phyloP scores from a whole-genome alignment of 495 filamentous ascomycete species.

The Glarea lozoyensis region DNA sequence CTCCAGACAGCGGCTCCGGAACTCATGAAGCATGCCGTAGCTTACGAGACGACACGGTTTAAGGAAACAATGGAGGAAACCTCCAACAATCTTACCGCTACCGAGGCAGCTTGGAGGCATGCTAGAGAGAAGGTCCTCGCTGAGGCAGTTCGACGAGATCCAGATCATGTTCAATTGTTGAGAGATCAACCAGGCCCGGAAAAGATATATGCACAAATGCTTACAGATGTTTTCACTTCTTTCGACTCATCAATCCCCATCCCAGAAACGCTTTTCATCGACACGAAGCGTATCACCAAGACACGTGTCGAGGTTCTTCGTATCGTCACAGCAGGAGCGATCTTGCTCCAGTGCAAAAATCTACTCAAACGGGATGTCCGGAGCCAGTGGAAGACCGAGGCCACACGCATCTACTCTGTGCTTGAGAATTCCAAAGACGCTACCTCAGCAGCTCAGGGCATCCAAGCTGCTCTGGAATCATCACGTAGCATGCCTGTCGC shows the following conservation, averaged over 20 bases:
- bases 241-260: constrained; percentile 40
- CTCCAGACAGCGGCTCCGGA: constrained; percentile 71
- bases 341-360: constrained; percentile 89
- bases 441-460: constrained; percentile 48
- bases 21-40: constrained; percentile 69
- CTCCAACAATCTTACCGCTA: constrained; percentile 47
- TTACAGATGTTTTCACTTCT: constrained; percentile 45
- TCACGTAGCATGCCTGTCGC: constrained; percentile 69
- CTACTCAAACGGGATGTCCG: constrained; percentile 88
- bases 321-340: constrained; percentile 69
- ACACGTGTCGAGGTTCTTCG: constrained; percentile 61
- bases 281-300: constrained; percentile 57
- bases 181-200: constrained; percentile 47
- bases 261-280: constrained; percentile 82
- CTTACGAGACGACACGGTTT: constrained; percentile 76
- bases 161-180: constrained; percentile 51
- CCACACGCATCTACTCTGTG: constrained; percentile 58
- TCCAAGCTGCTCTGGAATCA: constrained; percentile 70
- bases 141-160: constrained; percentile 65
- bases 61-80: constrained; percentile 57
- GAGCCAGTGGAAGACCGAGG: constrained; percentile 80
- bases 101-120: constrained; percentile 61
- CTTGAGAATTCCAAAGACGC: constrained; percentile 27
- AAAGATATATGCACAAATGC: constrained; percentile 75
- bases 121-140: constrained; percentile 59